phyloP scores from a whole-genome alignment of 768 basidiomycete species.

The Amanita polypyramis region DNA sequence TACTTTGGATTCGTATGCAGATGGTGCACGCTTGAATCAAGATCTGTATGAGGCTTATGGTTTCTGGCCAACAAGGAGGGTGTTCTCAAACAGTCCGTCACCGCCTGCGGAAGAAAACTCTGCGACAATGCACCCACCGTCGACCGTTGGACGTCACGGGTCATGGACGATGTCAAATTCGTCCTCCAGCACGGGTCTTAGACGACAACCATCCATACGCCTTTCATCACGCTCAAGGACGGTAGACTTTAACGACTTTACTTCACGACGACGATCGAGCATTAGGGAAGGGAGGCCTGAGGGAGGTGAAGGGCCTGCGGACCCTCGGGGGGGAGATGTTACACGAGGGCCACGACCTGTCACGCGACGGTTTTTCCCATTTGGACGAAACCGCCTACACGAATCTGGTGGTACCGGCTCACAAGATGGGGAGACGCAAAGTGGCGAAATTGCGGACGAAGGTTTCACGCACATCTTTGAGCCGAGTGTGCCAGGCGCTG shows the following conservation, averaged over 20 bases:
- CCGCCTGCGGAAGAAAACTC: slow-evolving; percentile 25
- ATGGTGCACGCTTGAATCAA: slow-evolving; percentile 47
- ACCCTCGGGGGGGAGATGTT: slow-evolving; percentile 16
- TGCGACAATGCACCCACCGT: slow-evolving; percentile 13
- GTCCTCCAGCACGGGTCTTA: slow-evolving; percentile 20
- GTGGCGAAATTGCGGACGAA: slow-evolving; percentile 2
- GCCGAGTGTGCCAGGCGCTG: slow-evolving; percentile 2
- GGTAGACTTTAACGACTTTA: slow-evolving; percentile 67
- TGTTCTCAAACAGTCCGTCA: slow-evolving; percentile 18
- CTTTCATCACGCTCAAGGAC: slow-evolving; percentile 43
- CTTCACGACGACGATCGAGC: slow-evolving; percentile 48
- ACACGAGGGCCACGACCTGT: slow-evolving; percentile 15
- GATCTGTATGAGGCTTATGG: slow-evolving; percentile 60
- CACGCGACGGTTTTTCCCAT: slow-evolving; percentile 48
- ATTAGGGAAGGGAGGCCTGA: slow-evolving; percentile 28
- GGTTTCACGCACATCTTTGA: slow-evolving; percentile 6
- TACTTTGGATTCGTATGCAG: slow-evolving; percentile 31
- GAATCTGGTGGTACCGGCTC: slow-evolving; percentile 18
- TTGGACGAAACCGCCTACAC: slow-evolving; percentile 34
- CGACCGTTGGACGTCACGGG: slow-evolving; percentile 16
- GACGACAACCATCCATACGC: slow-evolving; percentile 52
- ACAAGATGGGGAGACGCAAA: slow-evolving; percentile 13
- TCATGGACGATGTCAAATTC: slow-evolving; percentile 24
- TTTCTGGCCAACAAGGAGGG: slow-evolving; percentile 9
- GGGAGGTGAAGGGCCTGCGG: slow-evolving; percentile 16